phyloP scores from a whole-genome alignment of 805 yeast genomes.

The Torulaspora delbrueckii region DNA sequence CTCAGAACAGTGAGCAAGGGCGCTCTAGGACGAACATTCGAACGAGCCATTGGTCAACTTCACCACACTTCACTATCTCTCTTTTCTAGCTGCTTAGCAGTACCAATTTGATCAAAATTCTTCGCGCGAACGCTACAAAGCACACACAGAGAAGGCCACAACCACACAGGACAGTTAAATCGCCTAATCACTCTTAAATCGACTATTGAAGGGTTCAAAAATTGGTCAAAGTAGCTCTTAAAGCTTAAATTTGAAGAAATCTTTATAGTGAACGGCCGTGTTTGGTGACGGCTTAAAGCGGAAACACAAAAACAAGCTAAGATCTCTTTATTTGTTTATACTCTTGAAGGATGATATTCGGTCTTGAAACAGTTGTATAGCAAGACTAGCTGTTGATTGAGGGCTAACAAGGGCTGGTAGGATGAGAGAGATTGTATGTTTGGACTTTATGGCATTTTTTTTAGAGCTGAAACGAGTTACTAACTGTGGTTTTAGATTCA shows the following conservation, averaged over 20 bases:
- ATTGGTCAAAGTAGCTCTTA: neutral
- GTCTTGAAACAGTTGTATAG: neutral
- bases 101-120: neutral
- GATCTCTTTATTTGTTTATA: neutral
- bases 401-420: neutral
- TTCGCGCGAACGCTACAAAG: neutral
- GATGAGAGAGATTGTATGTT: slow-evolving; percentile 19
- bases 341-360: neutral
- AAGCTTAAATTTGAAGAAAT: neutral
- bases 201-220: neutral
- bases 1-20: slow-evolving; percentile 22
- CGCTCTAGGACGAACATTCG: slow-evolving; percentile 14
- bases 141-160: neutral
- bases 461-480: slow-evolving; percentile 3
- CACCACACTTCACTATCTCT: neutral
- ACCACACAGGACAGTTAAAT: neutral
- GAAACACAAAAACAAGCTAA: slow-evolving; percentile 16
- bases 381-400: neutral
- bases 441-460: neutral
- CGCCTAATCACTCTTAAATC: too few relatives aligned
- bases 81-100: neutral
- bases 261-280: neutral
- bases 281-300: slow-evolving; percentile 5
- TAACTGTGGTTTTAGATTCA: slow-evolving; percentile 47
- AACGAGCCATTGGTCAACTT: neutral